Evolutionary conservation across 2,329 filamentous ascomycete genomes (phyloP).

Genomic region (Clarireedia monteithiana): DNA sequence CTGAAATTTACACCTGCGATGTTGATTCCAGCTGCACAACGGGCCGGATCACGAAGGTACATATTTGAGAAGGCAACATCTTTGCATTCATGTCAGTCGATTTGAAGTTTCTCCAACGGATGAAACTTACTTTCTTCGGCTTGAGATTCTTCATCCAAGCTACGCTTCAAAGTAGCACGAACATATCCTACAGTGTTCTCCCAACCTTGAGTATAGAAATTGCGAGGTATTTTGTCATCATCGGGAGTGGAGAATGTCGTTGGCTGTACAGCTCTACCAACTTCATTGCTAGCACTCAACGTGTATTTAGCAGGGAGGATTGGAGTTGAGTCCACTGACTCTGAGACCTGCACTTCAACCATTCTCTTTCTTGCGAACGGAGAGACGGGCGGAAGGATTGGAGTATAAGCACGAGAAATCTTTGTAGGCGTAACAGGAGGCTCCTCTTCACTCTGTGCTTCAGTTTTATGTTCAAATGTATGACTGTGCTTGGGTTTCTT

Average conservation of each 20-base stretch:
- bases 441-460: neutral
- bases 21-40: constrained; percentile 9
- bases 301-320: too few species aligned
- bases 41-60: constrained; percentile 9
- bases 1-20: constrained; percentile 13
- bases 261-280: neutral
- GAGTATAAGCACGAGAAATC: neutral
- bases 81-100: constrained; percentile 1
- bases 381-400: neutral
- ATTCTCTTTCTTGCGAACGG: neutral
- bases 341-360: neutral
- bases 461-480: neutral
- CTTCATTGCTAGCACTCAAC: neutral
- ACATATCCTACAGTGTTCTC: constrained; percentile 15
- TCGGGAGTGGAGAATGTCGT: neutral
- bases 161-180: constrained; percentile 3
- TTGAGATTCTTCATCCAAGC: constrained; percentile 11
- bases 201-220: constrained; percentile 13
- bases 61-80: constrained; percentile 20
- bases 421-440: neutral
- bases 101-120: neutral
- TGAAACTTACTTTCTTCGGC: constrained; percentile 17
- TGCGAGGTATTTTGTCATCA: neutral
- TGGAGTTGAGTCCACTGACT: neutral
- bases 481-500: too few species aligned